These are phyloP conservation scores for Boletus patriciae DNA, from an alignment of 768 basidiomycete genomes.

Conservation along the genomic window DNA sequence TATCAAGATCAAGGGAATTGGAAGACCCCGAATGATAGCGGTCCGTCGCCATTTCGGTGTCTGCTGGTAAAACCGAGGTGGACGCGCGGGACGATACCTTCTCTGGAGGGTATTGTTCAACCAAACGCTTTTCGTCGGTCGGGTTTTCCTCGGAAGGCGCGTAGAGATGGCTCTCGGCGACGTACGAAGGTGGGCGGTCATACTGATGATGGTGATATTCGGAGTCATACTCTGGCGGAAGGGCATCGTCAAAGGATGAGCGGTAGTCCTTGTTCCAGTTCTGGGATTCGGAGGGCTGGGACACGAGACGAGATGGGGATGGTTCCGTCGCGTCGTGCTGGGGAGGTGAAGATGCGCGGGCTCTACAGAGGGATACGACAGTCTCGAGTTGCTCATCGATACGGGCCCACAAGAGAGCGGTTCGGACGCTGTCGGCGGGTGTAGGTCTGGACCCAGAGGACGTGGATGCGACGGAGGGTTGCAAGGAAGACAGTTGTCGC, in stretches of 20 bases:
- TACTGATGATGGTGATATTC: constrained; percentile 12
- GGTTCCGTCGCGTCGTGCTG: constrained; percentile 7
- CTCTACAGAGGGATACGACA: constrained; percentile 64
- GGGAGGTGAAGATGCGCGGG: constrained; percentile 39
- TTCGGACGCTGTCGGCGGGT: constrained; percentile 54
- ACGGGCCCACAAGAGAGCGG: constrained; percentile 68
- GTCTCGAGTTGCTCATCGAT: constrained; percentile 74
- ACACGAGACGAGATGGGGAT: constrained; percentile 19
- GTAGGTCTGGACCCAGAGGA: constrained; percentile 21
- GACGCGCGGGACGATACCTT: constrained; percentile 15
- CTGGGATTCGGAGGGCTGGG: constrained; percentile 39
- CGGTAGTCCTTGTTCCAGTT: background rate
- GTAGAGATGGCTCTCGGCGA: constrained; percentile 3
- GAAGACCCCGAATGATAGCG: background rate
- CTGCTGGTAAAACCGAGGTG: background rate
- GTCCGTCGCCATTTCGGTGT: background rate
- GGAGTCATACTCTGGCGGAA: constrained; percentile 57
- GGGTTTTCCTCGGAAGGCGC: constrained; percentile 6
- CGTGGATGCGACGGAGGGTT: constrained; percentile 33
- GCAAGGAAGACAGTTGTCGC: constrained; percentile 67
- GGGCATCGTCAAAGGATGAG: constrained; percentile 31
- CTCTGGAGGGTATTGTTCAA: constrained; percentile 22
- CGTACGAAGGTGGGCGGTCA: constrained; percentile 32
- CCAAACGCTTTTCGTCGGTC: constrained; percentile 9
- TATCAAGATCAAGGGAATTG: constrained; percentile 77